These are phyloP conservation scores for Tripterygium wilfordii DNA, from an alignment of 177 flowering plant genomes.

Conservation along the genomic window DNA sequence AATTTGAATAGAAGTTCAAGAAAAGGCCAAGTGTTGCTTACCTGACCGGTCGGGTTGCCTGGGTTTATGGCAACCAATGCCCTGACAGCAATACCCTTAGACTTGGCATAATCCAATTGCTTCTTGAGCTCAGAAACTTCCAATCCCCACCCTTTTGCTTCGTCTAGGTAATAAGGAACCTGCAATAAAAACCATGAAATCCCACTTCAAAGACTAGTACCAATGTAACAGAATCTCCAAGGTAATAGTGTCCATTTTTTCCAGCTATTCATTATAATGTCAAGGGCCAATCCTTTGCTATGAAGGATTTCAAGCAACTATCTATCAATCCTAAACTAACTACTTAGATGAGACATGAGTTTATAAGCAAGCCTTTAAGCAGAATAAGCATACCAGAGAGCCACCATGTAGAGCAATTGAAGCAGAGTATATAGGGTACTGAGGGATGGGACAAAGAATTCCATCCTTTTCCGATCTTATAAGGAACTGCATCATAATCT, in stretches of 20 bases:
- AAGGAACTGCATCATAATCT: constrained; percentile 97
- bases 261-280: too few species aligned
- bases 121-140: too few species aligned
- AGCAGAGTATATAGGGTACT: constrained; percentile 95
- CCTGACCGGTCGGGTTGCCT: too few species aligned
- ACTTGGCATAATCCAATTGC: too few species aligned
- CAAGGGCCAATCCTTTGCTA: too few species aligned
- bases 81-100: too few species aligned
- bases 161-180: constrained; percentile 97
- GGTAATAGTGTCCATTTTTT: too few species aligned
- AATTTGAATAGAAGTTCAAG: too few species aligned
- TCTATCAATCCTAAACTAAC: not conserved
- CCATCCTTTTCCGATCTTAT: constrained; percentile 85
- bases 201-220: not conserved
- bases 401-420: constrained; percentile 99
- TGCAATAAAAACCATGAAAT: constrained; percentile 17
- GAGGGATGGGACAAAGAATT: constrained; percentile 97
- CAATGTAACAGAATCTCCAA: too few species aligned
- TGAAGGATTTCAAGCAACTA: too few species aligned
- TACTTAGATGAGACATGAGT: not conserved
- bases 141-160: constrained; percentile 92
- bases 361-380: not conserved
- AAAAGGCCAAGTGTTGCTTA: too few species aligned
- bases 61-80: too few species aligned
- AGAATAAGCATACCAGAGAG: constrained; percentile 59